These are phyloP conservation scores for Thelephora aurantiotincta DNA, from an alignment of 768 basidiomycete species.

Conservation along the genomic window DNA sequence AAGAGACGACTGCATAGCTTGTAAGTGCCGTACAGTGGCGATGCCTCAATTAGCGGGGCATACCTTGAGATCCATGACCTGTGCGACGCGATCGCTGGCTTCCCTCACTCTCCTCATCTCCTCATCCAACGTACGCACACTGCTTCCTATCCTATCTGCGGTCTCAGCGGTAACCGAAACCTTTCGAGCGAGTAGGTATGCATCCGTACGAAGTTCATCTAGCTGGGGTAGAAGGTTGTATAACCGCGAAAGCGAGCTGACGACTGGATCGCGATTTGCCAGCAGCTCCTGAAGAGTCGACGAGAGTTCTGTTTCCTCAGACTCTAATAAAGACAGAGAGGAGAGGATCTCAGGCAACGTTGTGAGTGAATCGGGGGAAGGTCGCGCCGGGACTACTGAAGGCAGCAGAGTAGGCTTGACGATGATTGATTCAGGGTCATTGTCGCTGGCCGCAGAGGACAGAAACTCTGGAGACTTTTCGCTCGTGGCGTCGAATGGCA, in stretches of 20 bases:
- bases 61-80: conserved; percentile 94
- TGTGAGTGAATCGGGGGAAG: conserved; percentile 27
- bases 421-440: not conserved
- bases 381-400: conserved; percentile 2
- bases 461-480: not conserved
- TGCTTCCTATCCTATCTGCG: conserved; percentile 82
- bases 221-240: conserved; percentile 46
- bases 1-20: conserved; percentile 45
- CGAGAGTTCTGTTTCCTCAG: conserved; percentile 66
- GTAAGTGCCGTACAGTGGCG: conserved; percentile 19
- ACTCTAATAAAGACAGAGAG: conserved; percentile 61
- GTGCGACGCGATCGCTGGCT: conserved; percentile 81
- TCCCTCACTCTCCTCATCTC: conserved; percentile 86
- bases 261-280: conserved; percentile 51
- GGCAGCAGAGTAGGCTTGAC: not conserved
- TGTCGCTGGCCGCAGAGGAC: not conserved
- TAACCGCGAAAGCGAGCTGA: conserved; percentile 45
- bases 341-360: conserved; percentile 57
- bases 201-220: conserved; percentile 46
- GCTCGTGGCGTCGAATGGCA: not conserved
- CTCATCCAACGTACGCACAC: conserved; percentile 78
- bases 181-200: conserved; percentile 34
- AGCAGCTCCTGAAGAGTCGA: conserved; percentile 58
- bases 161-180: conserved; percentile 67
- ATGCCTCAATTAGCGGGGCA: conserved; percentile 5